phyloP scores from a whole-genome alignment of 2,329 filamentous ascomycete genomes.

The Leptographium wingfieldii region DNA sequence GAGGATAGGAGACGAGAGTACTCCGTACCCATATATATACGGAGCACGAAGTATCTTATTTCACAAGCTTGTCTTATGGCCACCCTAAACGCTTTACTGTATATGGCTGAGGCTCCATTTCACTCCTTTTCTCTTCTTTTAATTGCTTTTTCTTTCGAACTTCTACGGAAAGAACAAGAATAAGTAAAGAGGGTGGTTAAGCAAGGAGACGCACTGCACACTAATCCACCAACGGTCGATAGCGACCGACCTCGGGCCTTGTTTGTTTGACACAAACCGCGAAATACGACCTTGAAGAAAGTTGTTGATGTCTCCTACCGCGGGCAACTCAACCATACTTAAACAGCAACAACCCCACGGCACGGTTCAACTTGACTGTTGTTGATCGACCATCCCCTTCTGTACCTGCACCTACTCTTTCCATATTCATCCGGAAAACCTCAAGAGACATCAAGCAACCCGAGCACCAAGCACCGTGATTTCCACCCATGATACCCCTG shows the following conservation, averaged over 20 bases:
- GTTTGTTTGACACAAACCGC: not conserved
- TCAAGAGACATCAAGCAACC: not conserved
- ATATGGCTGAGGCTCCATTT: not conserved
- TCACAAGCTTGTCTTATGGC: not conserved
- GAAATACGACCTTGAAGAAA: not conserved
- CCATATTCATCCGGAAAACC: not conserved
- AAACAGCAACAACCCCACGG: not conserved
- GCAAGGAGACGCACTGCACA: not conserved
- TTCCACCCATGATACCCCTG: not conserved
- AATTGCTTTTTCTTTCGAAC: not conserved
- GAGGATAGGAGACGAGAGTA: too few species aligned
- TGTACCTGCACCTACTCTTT: not conserved
- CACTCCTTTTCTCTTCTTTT: not conserved
- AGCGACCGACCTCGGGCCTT: not conserved
- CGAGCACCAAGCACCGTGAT: not conserved
- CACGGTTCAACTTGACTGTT: not conserved
- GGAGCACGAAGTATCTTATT: too few species aligned
- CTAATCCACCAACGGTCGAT: not conserved
- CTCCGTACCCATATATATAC: not conserved
- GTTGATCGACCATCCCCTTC: not conserved
- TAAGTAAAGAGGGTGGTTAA: not conserved
- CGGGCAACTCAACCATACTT: not conserved
- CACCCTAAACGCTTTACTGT: constrained; percentile 1
- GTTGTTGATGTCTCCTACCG: not conserved
- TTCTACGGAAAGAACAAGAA: not conserved